A percentile compares a stretch with the other conserved stretches of the same genome.
These are phyloP conservation scores for Phytophthora macrochlamydospora DNA, from an alignment of 352 stramenopile species.

Conservation along the genomic window DNA sequence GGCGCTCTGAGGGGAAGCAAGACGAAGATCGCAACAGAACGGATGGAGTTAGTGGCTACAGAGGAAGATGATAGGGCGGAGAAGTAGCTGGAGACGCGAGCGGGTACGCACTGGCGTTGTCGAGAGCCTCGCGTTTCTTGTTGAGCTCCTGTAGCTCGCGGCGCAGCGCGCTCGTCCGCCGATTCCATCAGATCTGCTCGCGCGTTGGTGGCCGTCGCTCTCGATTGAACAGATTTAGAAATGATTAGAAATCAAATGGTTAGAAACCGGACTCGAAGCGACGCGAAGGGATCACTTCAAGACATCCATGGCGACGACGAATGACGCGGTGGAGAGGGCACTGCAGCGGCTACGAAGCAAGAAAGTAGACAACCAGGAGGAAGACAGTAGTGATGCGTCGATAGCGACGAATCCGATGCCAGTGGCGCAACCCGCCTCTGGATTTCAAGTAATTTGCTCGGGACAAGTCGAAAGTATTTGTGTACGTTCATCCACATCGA, in stretches of 20 bases:
- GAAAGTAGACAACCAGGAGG: constrained; percentile 1
- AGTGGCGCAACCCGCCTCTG: constrained; percentile 27
- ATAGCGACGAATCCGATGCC: constrained; percentile 6
- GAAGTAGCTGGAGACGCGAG: constrained; percentile 2
- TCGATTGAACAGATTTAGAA: background rate
- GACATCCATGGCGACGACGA: constrained; percentile 13
- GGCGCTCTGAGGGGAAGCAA: constrained; percentile 25
- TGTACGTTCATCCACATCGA: constrained; percentile 27
- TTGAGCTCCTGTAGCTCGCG: constrained; percentile 55
- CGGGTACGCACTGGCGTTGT: constrained; percentile 33
- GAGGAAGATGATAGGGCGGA: background rate
- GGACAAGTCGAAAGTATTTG: constrained; percentile 65
- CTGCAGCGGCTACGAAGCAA: constrained; percentile 23
- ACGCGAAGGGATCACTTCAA: constrained; percentile 8
- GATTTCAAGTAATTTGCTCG: constrained; percentile 66
- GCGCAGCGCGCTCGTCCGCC: constrained; percentile 58
- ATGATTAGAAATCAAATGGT: too few relatives aligned
- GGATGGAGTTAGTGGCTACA: background rate
- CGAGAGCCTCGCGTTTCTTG: constrained; percentile 58
- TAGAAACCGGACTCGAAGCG: constrained; percentile 3
- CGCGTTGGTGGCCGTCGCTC: constrained; percentile 15
- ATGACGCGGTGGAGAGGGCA: constrained; percentile 30
- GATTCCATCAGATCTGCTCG: constrained; percentile 29
- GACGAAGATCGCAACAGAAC: constrained; percentile 22
- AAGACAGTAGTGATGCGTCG: background rate